phyloP scores from a whole-genome alignment of 2,329 filamentous ascomycete species.

The Emmonsia crescens region DNA sequence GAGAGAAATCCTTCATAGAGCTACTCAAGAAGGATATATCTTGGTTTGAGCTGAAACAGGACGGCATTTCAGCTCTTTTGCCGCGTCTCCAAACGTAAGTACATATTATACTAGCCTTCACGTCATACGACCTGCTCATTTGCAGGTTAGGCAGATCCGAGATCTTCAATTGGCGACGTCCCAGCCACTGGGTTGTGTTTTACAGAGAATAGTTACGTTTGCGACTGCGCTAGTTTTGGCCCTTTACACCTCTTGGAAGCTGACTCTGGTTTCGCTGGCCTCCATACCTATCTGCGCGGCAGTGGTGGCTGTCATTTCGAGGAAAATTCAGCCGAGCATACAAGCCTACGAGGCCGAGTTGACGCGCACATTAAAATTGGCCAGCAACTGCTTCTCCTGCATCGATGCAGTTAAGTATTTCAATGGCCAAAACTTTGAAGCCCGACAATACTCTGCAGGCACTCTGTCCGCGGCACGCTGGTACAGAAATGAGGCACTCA shows the following conservation, averaged over 20 bases:
- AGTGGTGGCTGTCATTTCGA: slow-evolving; percentile 50
- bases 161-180: slow-evolving; percentile 74
- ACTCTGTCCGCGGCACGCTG: slow-evolving; percentile 49
- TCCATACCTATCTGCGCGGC: slow-evolving; percentile 58
- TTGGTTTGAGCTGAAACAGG: slow-evolving; percentile 68
- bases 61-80: slow-evolving; percentile 62
- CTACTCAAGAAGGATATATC: slow-evolving; percentile 62
- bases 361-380: slow-evolving; percentile 58
- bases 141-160: slow-evolving; percentile 60
- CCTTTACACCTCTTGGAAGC: slow-evolving; percentile 69
- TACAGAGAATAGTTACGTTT: slow-evolving; percentile 55
- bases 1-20: slow-evolving; percentile 53
- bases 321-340: slow-evolving; percentile 54
- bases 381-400: slow-evolving; percentile 56
- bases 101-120: background rate
- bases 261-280: slow-evolving; percentile 68
- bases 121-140: background rate
- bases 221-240: slow-evolving; percentile 59
- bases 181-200: slow-evolving; percentile 61
- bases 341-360: slow-evolving; percentile 57
- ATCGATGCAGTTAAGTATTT: slow-evolving; percentile 84
- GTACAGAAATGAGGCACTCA: slow-evolving; percentile 58
- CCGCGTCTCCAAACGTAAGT: slow-evolving; percentile 62
- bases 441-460: slow-evolving; percentile 50
- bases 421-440: slow-evolving; percentile 62